Percentiles rank a stretch among this genome's conserved stretches.
These are phyloP conservation scores for Kuraishia hungarica DNA, from an alignment of 805 yeast species.

Conservation along the genomic window DNA sequence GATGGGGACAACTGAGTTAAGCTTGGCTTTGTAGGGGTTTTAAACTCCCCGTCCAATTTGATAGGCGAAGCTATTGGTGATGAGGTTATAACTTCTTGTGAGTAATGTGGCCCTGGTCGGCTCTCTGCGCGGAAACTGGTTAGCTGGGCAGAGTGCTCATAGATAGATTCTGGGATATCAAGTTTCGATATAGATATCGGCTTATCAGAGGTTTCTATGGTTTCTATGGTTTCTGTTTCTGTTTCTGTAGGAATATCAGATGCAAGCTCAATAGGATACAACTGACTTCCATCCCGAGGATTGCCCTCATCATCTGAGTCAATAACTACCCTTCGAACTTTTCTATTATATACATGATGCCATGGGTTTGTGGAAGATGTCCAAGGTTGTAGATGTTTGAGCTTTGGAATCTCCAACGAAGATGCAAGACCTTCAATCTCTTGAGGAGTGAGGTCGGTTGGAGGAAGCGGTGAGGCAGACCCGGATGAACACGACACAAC, in stretches of 20 bases:
- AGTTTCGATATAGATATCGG: background rate
- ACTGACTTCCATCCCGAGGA: background rate
- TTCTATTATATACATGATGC: too few species aligned
- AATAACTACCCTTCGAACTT: background rate
- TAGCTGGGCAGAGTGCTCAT: conserved; percentile 5
- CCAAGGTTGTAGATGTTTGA: background rate
- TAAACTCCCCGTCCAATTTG: background rate
- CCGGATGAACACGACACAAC: background rate
- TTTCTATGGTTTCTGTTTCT: background rate
- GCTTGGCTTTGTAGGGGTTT: too few species aligned
- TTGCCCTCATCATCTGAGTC: background rate
- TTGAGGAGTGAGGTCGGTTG: background rate
- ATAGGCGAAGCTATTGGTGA: conserved; percentile 10
- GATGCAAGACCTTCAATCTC: background rate
- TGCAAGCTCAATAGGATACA: background rate
- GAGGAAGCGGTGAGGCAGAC: background rate
- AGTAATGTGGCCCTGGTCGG: background rate
- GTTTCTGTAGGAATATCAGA: background rate
- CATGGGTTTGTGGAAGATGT: too few species aligned
- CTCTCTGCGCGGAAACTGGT: conserved; percentile 2
- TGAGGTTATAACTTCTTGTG: conserved; percentile 10
- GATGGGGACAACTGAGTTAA: too few species aligned
- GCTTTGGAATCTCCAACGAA: background rate
- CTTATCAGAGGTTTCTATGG: background rate
- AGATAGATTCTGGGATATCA: background rate